phyloP scores from a whole-genome alignment of 176 grass and related monocot genomes.

The Saccharum spontaneum region DNA sequence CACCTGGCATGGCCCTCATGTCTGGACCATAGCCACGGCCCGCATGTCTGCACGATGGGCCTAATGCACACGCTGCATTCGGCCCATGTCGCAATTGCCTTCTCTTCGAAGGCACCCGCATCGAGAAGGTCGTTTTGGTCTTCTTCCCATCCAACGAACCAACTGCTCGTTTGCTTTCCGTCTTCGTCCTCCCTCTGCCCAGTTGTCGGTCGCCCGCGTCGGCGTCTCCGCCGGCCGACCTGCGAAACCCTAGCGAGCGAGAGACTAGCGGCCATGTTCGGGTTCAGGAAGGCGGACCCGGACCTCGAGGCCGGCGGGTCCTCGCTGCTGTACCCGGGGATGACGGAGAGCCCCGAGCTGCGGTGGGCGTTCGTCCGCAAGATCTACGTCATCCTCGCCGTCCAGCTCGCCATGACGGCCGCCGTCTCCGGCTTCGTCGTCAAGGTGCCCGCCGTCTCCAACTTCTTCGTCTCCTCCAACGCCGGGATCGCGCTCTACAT shows the following conservation, averaged over 20 bases:
- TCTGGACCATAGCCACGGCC: not conserved
- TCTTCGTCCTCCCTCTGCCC: not conserved
- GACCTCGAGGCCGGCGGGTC: conserved; percentile 51
- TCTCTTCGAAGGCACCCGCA: conserved; percentile 12
- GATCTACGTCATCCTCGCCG: conserved; percentile 82
- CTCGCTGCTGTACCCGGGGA: conserved; percentile 64
- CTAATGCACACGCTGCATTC: not conserved
- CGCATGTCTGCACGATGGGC: not conserved
- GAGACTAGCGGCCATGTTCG: conserved; percentile 29
- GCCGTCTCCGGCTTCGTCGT: conserved; percentile 70
- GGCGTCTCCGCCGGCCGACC: not conserved
- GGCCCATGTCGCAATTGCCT: not conserved
- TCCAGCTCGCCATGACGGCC: conserved; percentile 73
- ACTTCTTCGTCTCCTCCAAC: conserved; percentile 83
- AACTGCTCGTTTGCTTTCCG: not conserved
- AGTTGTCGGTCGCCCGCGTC: not conserved
- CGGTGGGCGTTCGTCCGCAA: conserved; percentile 90
- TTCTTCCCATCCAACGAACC: not conserved
- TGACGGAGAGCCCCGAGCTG: conserved; percentile 76
- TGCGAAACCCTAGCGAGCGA: conserved; percentile 15
- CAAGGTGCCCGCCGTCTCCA: conserved; percentile 58
- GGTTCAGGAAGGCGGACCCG: conserved; percentile 39
- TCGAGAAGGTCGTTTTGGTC: not conserved
- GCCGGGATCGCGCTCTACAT: conserved; percentile 65
- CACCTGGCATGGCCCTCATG: not conserved